Conservation (phyloP, 106 monocot genomes). For the Phalaenopsis equestris region DNA sequence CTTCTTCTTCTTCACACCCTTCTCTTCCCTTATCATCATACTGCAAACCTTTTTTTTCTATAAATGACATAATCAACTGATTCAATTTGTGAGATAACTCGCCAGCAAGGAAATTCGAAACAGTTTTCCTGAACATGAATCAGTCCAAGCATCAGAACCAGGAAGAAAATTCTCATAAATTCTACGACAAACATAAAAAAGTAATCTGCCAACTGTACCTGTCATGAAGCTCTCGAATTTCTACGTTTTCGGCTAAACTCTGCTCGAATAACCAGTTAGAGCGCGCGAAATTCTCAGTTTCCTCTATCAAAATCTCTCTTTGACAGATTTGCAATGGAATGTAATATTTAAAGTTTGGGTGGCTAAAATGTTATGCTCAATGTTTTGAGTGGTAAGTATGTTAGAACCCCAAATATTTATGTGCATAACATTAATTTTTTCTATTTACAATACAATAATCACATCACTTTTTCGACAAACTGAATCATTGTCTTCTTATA, state of each 20-base stretch:
- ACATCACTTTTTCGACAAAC: too few species aligned
- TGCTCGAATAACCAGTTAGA: not conserved
- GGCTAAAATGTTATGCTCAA: too few species aligned
- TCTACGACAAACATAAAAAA: not conserved
- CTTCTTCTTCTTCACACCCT: not conserved
- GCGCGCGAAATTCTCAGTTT: not conserved
- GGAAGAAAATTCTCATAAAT: not conserved
- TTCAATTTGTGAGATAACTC: conserved; percentile 53
- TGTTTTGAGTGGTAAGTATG: too few species aligned
- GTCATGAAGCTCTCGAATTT: not conserved
- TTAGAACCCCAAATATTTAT: too few species aligned
- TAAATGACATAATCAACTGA: conserved; percentile 26
- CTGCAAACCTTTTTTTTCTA: conserved; percentile 31
- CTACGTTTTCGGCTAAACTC: not conserved
- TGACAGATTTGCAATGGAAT: not conserved
- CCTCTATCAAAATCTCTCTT: not conserved
- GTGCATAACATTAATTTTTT: too few species aligned
- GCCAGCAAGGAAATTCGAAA: conserved; percentile 45
- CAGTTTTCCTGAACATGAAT: conserved; percentile 33
- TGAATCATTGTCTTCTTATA: too few species aligned
- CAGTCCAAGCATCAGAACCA: not conserved
- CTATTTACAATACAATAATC: too few species aligned
- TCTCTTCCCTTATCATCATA: conserved; percentile 14
- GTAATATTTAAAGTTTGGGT: too few species aligned
- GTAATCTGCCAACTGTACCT: not conserved